These are phyloP conservation scores for Chaetomium sp. DNA, from an alignment of 2,329 filamentous ascomycete genomes.

Conservation along the genomic window DNA sequence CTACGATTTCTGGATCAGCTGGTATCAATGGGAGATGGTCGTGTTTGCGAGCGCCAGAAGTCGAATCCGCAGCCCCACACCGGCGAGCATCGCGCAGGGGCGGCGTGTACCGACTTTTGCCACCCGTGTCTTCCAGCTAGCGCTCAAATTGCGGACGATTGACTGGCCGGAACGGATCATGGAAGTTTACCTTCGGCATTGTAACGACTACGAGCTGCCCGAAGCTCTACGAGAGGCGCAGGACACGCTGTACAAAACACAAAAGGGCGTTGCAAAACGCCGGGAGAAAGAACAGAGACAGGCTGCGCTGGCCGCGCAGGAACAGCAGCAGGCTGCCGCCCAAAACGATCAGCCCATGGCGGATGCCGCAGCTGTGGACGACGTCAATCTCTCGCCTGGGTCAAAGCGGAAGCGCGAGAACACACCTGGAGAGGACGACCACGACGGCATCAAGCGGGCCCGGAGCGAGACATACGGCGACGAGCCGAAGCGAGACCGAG, in stretches of 20 bases:
- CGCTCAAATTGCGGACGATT: slow-evolving; percentile 53
- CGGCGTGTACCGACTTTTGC: slow-evolving; percentile 64
- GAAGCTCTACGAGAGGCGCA: slow-evolving; percentile 67
- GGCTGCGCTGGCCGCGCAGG: slow-evolving; percentile 44
- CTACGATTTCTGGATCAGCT: slow-evolving; percentile 90
- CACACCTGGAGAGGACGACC: slow-evolving; percentile 43
- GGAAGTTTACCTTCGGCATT: slow-evolving; percentile 69
- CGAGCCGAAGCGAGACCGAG: slow-evolving; percentile 72
- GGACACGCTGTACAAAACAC: slow-evolving; percentile 64
- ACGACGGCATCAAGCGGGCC: slow-evolving; percentile 57
- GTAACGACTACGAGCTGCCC: slow-evolving; percentile 82
- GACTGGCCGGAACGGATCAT: slow-evolving; percentile 74
- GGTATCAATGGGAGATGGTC: slow-evolving; percentile 87
- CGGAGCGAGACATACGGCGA: slow-evolving; percentile 39
- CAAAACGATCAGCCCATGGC: slow-evolving; percentile 21
- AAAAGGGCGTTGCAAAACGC: slow-evolving; percentile 55
- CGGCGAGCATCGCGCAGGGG: slow-evolving; percentile 38
- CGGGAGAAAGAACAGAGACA: slow-evolving; percentile 50
- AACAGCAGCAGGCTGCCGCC: slow-evolving; percentile 29
- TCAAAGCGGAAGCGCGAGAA: slow-evolving; percentile 71
- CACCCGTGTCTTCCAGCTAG: slow-evolving; percentile 69
- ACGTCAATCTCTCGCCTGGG: slow-evolving; percentile 26
- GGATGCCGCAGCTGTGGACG: slow-evolving; percentile 25
- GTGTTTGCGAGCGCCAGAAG: slow-evolving; percentile 43
- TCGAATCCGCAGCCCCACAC: slow-evolving; percentile 47